A percentile compares a stretch with the other conserved stretches of the same genome.
phyloP scores from a whole-genome alignment of 2,329 filamentous ascomycete species.

The Fusarium xylarioides region DNA sequence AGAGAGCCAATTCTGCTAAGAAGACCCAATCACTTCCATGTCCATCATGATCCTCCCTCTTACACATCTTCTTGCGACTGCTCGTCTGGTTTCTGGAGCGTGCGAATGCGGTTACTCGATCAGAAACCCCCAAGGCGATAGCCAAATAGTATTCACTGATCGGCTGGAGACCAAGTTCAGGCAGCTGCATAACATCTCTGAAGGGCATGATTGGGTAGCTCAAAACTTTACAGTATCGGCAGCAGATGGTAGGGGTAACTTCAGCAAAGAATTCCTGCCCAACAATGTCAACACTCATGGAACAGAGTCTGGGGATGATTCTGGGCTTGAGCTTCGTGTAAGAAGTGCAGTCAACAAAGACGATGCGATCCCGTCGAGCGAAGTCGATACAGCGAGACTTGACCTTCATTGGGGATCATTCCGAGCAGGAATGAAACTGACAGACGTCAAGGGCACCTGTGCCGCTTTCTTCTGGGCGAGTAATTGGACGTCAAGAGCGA shows the following conservation, averaged over 20 bases:
- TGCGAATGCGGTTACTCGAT: constrained; percentile 80
- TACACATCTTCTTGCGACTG: constrained; percentile 19
- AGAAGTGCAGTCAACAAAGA: constrained; percentile 55
- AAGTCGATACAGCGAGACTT: constrained; percentile 67
- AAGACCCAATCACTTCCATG: neutral
- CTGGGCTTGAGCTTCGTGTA: constrained; percentile 67
- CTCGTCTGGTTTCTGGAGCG: constrained; percentile 48
- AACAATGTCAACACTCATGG: constrained; percentile 63
- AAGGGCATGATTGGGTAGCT: constrained; percentile 68
- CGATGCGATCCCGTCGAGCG: constrained; percentile 65
- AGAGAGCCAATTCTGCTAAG: neutral
- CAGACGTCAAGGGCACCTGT: constrained; percentile 71
- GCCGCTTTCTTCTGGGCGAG: constrained; percentile 82
- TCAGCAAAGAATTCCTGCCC: constrained; percentile 69
- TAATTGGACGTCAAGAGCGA: neutral
- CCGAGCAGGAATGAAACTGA: constrained; percentile 72
- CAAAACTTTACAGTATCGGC: constrained; percentile 73
- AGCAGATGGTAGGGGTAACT: constrained; percentile 67
- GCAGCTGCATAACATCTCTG: constrained; percentile 58
- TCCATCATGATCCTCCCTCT: constrained; percentile 14
- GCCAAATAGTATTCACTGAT: constrained; percentile 69
- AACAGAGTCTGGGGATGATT: constrained; percentile 38
- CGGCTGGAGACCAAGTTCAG: constrained; percentile 77
- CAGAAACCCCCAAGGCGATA: constrained; percentile 51
- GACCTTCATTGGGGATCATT: constrained; percentile 78